These are phyloP conservation scores for Adansonia rubrostipa DNA, from an alignment of 441 rosid genomes.

Conservation along the genomic window DNA sequence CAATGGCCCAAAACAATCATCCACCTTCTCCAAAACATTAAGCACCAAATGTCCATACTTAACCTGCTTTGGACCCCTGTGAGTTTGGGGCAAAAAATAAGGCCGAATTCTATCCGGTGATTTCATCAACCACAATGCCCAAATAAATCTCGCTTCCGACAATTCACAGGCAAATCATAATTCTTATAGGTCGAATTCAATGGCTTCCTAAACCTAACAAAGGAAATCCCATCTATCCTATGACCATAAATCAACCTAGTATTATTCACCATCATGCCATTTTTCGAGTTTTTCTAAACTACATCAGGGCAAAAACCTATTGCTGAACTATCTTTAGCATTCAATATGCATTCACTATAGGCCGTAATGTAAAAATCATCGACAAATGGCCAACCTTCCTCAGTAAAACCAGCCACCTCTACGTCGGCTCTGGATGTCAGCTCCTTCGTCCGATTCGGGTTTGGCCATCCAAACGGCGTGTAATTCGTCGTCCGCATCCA, in stretches of 20 bases:
- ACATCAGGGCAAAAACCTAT: conserved; percentile 88
- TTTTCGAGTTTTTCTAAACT: conserved; percentile 53
- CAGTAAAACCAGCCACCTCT: conserved; percentile 70
- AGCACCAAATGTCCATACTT: conserved; percentile 66
- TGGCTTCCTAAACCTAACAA: conserved; percentile 73
- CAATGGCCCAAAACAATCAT: conserved; percentile 87
- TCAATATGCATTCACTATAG: conserved; percentile 65
- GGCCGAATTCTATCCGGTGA: conserved; percentile 78
- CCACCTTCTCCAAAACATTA: conserved; percentile 55
- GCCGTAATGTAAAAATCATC: conserved; percentile 80
- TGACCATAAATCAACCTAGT: conserved; percentile 81
- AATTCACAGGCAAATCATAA: conserved; percentile 74
- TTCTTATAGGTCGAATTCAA: conserved; percentile 60
- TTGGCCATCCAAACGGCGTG: conserved; percentile 95
- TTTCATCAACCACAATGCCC: conserved; percentile 90
- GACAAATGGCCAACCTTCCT: conserved; percentile 72
- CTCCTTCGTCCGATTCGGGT: conserved; percentile 48
- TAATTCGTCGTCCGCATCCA: conserved; percentile 54
- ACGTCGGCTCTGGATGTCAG: conserved; percentile 81
- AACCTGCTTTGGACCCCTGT: conserved; percentile 56
- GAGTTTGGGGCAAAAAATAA: conserved; percentile 82
- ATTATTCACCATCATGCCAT: conserved; percentile 59
- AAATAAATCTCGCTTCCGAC: conserved; percentile 63
- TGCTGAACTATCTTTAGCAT: conserved; percentile 57
- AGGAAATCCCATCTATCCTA: conserved; percentile 88